Conservation (phyloP, 768 basidiomycete species). For the Panus rudis region DNA sequence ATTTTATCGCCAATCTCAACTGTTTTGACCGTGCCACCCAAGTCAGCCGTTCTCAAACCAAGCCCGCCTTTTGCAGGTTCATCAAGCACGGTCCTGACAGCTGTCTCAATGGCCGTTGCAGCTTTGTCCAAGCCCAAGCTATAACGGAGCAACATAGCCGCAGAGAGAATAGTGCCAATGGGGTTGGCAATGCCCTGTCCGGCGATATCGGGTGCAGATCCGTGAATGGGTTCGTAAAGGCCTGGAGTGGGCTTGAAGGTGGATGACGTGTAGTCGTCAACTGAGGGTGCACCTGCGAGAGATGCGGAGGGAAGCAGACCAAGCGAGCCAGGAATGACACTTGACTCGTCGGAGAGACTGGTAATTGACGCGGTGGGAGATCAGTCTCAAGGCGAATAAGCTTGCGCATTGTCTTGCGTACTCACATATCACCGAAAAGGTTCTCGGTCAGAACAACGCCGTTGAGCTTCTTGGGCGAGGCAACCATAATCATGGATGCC, state of each 20-base stretch:
- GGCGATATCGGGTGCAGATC: conserved; percentile 91
- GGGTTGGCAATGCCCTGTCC: conserved; percentile 89
- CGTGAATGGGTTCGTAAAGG: conserved; percentile 96
- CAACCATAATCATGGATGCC: conserved; percentile 92
- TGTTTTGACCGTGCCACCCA: conserved; percentile 75
- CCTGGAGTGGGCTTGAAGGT: conserved; percentile 76
- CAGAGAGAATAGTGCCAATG: conserved; percentile 91
- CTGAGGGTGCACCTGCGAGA: conserved; percentile 79
- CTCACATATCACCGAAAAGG: conserved; percentile 95
- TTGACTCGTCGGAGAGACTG: conserved; percentile 93
- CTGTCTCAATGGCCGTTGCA: conserved; percentile 79
- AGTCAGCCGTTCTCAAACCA: conserved; percentile 78
- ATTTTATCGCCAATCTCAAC: conserved; percentile 79
- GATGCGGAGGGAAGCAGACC: conserved; percentile 96
- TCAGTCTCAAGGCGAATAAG: conserved; percentile 3
- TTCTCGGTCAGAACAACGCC: conserved; percentile 95
- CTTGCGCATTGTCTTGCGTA: conserved; percentile 7
- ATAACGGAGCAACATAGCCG: conserved; percentile 93
- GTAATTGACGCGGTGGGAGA: conserved; percentile 1
- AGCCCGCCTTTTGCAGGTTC: conserved; percentile 56
- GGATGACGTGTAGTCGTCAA: conserved; percentile 32
- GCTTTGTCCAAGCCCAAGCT: conserved; percentile 85
- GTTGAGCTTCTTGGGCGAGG: conserved; percentile 86
- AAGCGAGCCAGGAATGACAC: conserved; percentile 96
- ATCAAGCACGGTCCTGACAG: conserved; percentile 89